These are phyloP conservation scores for Skeletonema menzelii DNA, from an alignment of 108 stramenopile species.

Conservation along the genomic window DNA sequence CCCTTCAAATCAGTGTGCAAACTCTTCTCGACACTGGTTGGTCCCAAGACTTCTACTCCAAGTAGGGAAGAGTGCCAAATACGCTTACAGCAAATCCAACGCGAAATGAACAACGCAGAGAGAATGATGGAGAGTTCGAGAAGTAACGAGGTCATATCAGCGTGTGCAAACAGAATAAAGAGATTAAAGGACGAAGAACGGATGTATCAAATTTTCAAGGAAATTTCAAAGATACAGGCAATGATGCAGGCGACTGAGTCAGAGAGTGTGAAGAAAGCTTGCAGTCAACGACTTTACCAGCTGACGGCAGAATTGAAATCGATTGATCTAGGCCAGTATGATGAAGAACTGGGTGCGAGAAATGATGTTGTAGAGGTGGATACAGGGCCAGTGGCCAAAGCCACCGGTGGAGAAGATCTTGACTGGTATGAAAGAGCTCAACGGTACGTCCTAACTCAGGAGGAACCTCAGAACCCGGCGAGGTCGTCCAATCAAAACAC, in stretches of 20 bases:
- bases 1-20: neutral
- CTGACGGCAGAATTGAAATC: constrained; percentile 23
- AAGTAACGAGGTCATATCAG: constrained; percentile 13
- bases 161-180: constrained; percentile 14
- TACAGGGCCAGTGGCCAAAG: neutral
- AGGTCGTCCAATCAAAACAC: neutral
- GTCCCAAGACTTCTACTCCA: constrained; percentile 19
- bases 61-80: constrained; percentile 25
- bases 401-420: neutral
- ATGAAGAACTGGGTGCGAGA: neutral
- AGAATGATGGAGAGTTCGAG: constrained; percentile 21
- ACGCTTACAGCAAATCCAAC: constrained; percentile 23
- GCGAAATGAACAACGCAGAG: constrained; percentile 29
- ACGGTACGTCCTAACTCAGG: constrained; percentile 11
- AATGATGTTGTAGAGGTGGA: neutral
- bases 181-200: constrained; percentile 36
- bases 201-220: constrained; percentile 40
- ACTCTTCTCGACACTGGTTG: constrained; percentile 15
- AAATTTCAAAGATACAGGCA: constrained; percentile 24
- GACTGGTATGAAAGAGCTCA: constrained; percentile 34
- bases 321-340: constrained; percentile 12
- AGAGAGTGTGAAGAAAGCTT: constrained; percentile 28
- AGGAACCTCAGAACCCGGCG: neutral
- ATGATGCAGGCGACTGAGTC: constrained; percentile 18
- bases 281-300: constrained; percentile 30